Percentiles rank a stretch among this genome's conserved stretches.
These are phyloP conservation scores for Trichoderma parareesei DNA, from an alignment of 495 filamentous ascomycete genomes.

Conservation along the genomic window DNA sequence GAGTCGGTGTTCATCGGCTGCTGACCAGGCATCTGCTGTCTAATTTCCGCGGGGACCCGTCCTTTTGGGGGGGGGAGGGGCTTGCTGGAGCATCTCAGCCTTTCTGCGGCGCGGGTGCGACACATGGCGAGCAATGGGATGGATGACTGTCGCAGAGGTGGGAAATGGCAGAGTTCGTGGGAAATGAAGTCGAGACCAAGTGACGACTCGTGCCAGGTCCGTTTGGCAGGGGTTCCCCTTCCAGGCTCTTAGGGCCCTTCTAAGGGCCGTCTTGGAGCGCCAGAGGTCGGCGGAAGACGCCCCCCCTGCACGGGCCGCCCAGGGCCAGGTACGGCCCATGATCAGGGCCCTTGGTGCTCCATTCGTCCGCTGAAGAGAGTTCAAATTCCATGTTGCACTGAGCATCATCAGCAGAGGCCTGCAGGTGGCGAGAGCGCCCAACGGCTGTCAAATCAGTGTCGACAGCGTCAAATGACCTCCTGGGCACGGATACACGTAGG, in stretches of 20 bases:
- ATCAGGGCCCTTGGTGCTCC: neutral
- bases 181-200: neutral
- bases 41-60: conserved; percentile 8
- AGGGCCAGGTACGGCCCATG: neutral
- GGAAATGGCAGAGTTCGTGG: neutral
- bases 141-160: neutral
- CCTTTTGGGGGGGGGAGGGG: neutral
- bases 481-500: too few species aligned
- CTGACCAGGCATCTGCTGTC: conserved; percentile 2
- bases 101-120: neutral
- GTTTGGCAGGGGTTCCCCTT: neutral
- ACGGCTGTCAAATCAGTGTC: too few species aligned
- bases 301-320: neutral
- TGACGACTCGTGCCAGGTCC: neutral
- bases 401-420: too few species aligned
- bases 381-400: too few species aligned
- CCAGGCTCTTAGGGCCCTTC: neutral
- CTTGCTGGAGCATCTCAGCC: neutral
- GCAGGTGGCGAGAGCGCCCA: too few species aligned
- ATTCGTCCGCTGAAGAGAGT: neutral
- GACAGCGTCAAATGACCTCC: too few species aligned
- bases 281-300: neutral
- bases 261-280: neutral
- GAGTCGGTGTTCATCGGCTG: neutral
- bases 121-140: conserved; percentile 5